Base-by-base conservation (phyloP, 441 rosid species). In the Breynia disticha region DNA sequence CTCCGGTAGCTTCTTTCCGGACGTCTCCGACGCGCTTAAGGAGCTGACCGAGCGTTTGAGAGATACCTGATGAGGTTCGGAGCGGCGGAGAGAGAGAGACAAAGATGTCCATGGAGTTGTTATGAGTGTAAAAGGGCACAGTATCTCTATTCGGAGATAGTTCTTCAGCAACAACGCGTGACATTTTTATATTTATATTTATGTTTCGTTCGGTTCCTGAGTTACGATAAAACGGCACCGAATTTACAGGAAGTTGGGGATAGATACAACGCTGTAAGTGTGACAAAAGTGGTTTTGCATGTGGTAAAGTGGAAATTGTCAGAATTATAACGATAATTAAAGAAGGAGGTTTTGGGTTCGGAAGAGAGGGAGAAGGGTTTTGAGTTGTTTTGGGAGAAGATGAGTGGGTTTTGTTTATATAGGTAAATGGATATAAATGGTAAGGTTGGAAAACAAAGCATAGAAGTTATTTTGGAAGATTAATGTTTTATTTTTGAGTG, bases 11-110 rank as follows among this genome's bases (percentile, higher is more conserved):
- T 55, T 83, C 76, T 62, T 83, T 80, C 4, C 77, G 61, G 1
- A 57, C 88, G 19, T 87, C 96, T 0, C 96, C 86, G 0, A 84
- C 95, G 20, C 63, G 75, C 74, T 87, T 87, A 11, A 90, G 71
- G 13, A 90, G 67, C 66, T 90, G 85, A 0, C 91, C 96, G 16
- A 90, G 69, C 0, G 90, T 87, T 0, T 76, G 76, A 1, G 81
- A 79, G 22, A 52, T 37, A n/a, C 57, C 46, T 35, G 56, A 4
- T 15, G 38, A 20, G 19, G 41, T 0, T 12, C 15, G 69, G 55
- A 62, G 48, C 4, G 28, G 60, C 2, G 21, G 37, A 20, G 8
- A 42, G 57, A 47, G 65, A 41, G 14, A 71, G 35, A 48, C 54
- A 37, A 44, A 20, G 57, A 75, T 75, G 48, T 83, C 89, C 68